phyloP scores from a whole-genome alignment of 768 basidiomycete species.

The Ramaria rubella region DNA sequence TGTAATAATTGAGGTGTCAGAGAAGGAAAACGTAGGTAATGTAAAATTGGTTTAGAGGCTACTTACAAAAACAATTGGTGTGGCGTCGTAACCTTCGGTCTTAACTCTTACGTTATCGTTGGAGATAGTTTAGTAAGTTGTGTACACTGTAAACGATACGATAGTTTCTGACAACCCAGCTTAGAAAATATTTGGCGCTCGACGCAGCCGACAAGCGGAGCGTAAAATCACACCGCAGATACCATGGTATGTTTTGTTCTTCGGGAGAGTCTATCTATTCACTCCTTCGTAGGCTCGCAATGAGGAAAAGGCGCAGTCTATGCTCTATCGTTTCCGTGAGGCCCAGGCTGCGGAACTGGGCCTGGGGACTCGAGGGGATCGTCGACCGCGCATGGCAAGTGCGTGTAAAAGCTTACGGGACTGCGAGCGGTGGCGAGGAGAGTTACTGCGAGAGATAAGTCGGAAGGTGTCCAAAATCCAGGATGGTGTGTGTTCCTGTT shows the following conservation, averaged over 20 bases:
- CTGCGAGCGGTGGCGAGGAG: constrained; percentile 94
- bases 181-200: too few species aligned
- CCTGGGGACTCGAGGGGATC: constrained; percentile 74
- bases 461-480: constrained; percentile 98
- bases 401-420: constrained; percentile 87
- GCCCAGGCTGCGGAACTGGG: constrained; percentile 95
- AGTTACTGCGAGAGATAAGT: constrained; percentile 90
- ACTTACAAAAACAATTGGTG: too few species aligned
- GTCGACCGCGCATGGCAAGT: constrained; percentile 88
- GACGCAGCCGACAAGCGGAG: too few species aligned
- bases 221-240: too few species aligned
- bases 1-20: too few species aligned
- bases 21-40: too few species aligned
- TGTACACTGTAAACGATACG: too few species aligned
- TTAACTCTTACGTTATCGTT: too few species aligned
- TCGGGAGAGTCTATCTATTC: not conserved
- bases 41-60: too few species aligned
- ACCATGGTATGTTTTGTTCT: not conserved
- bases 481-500: constrained; percentile 54
- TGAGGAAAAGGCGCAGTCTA: constrained; percentile 96
- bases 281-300: constrained; percentile 69
- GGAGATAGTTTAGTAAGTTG: too few species aligned
- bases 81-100: too few species aligned
- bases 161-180: too few species aligned
- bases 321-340: constrained; percentile 93